These are phyloP conservation scores for Cladobotryum mycophilum DNA, from an alignment of 2,329 filamentous ascomycete genomes.

Conservation along the genomic window DNA sequence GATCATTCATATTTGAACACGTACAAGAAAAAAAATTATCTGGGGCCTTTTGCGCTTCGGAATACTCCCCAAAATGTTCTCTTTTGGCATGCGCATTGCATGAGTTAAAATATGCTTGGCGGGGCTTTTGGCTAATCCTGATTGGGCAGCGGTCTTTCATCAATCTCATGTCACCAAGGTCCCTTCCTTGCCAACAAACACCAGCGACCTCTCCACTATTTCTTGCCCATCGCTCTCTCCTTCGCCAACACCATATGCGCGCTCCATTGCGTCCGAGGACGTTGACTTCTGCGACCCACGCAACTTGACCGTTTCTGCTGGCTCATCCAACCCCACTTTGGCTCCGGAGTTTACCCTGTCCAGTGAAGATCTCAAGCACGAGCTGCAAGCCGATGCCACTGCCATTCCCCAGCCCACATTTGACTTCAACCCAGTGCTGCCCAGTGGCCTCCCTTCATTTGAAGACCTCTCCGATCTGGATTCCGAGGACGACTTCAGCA, in stretches of 20 bases:
- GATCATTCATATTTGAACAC: too few relatives aligned
- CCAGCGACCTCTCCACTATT: slow-evolving; percentile 67
- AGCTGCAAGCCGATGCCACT: slow-evolving; percentile 43
- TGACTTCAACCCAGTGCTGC: slow-evolving; percentile 44
- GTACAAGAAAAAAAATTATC: too few relatives aligned
- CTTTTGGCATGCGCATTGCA: neutral
- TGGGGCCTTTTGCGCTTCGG: too few relatives aligned
- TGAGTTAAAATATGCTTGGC: neutral
- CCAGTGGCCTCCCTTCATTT: slow-evolving; percentile 63
- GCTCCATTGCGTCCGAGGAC: slow-evolving; percentile 63
- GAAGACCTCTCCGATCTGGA: slow-evolving; percentile 87
- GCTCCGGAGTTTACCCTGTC: slow-evolving; percentile 60
- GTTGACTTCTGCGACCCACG: slow-evolving; percentile 88
- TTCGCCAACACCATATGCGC: slow-evolving; percentile 73
- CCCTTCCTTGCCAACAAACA: slow-evolving; percentile 56
- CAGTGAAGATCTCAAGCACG: slow-evolving; percentile 51
- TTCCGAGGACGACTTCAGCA: slow-evolving; percentile 76
- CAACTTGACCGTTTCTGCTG: slow-evolving; percentile 67
- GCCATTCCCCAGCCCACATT: slow-evolving; percentile 38
- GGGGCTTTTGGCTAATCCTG: slow-evolving; percentile 29
- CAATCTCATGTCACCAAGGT: slow-evolving; percentile 41
- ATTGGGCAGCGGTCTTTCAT: slow-evolving; percentile 43
- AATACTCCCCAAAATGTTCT: too few relatives aligned
- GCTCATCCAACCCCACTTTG: slow-evolving; percentile 42
- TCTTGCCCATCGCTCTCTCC: slow-evolving; percentile 82